A percentile compares a stretch with the other conserved stretches of the same genome.
These are phyloP conservation scores for Blastobotrys capitulatus DNA, from an alignment of 1,139 yeast species.

Conservation along the genomic window DNA sequence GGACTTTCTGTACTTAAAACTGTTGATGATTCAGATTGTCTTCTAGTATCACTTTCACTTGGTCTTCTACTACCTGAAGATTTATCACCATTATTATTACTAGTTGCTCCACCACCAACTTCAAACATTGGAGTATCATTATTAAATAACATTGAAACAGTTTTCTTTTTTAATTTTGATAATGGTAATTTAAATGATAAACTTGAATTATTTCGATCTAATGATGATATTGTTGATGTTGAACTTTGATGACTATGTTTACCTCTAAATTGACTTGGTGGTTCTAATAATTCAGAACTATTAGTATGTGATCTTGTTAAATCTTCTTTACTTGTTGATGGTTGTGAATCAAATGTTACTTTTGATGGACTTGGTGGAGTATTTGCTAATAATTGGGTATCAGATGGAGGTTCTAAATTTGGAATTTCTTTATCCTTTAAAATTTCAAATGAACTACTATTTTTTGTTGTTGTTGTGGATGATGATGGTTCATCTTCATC, in stretches of 20 bases:
- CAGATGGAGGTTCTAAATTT: neutral
- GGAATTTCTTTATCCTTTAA: neutral
- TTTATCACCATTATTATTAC: no score
- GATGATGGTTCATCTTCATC: neutral
- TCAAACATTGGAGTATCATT: constrained; percentile 10
- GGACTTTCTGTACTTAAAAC: neutral
- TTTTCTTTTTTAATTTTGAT: constrained; percentile 17
- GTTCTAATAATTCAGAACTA: neutral
- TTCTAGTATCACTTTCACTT: constrained; percentile 3
- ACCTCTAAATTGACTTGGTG: neutral
- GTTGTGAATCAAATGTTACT: constrained; percentile 5
- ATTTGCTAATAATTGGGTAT: neutral
- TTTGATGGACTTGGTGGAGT: constrained; percentile 1
- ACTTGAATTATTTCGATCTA: neutral
- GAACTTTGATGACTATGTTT: constrained; percentile 1
- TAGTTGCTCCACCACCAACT: no score
- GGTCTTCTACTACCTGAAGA: constrained; percentile 3
- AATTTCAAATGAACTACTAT: constrained; percentile 11
- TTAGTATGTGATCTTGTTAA: neutral
- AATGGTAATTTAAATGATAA: constrained; percentile 16
- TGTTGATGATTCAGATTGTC: constrained; percentile 2
- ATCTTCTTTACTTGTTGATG: neutral
- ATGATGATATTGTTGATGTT: neutral
- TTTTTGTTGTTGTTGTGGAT: constrained; percentile 4
- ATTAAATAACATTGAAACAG: constrained; percentile 19